Conservation (phyloP, 2,329 filamentous ascomycete species). For the Thermomyces lanuginosus region DNA sequence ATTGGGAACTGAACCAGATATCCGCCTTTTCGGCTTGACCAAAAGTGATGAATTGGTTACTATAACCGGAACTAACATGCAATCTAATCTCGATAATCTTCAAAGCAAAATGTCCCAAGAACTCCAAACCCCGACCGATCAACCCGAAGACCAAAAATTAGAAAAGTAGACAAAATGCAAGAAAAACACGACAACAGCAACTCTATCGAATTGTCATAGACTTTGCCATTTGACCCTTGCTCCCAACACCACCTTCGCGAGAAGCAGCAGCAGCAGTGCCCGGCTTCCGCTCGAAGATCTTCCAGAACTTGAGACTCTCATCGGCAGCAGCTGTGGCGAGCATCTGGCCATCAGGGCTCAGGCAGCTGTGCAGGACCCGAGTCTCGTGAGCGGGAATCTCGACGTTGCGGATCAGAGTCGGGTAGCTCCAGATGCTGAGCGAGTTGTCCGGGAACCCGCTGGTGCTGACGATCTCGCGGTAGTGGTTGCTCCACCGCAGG, state of each 20-base stretch:
- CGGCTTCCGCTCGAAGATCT: slow-evolving; percentile 97
- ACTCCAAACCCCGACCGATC: not conserved
- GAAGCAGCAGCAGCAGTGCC: slow-evolving; percentile 49
- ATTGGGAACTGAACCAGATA: too few relatives aligned
- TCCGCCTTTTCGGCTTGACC: too few relatives aligned
- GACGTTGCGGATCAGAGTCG: slow-evolving; percentile 86
- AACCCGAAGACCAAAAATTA: too few relatives aligned
- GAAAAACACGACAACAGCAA: slow-evolving; percentile 1
- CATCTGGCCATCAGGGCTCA: slow-evolving; percentile 96
- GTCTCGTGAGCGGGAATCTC: slow-evolving; percentile 97
- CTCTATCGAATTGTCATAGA: slow-evolving; percentile 80
- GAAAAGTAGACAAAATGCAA: not conserved
- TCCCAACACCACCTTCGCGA: slow-evolving; percentile 49
- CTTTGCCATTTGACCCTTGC: slow-evolving; percentile 76
- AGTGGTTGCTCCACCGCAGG: slow-evolving; percentile 87
- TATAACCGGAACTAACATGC: too few relatives aligned
- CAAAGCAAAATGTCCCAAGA: not conserved
- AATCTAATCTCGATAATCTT: not conserved
- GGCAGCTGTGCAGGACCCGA: slow-evolving; percentile 85
- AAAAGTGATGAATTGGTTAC: too few relatives aligned
- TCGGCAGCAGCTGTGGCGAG: slow-evolving; percentile 89
- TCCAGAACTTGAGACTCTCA: slow-evolving; percentile 99
- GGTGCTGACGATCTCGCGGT: slow-evolving; percentile 95
- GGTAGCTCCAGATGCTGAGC: slow-evolving; percentile 97
- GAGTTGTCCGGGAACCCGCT: slow-evolving; percentile 99